Conservation (phyloP, 2,329 filamentous ascomycete genomes). For the Tolypocladium cylindrosporum region DNA sequence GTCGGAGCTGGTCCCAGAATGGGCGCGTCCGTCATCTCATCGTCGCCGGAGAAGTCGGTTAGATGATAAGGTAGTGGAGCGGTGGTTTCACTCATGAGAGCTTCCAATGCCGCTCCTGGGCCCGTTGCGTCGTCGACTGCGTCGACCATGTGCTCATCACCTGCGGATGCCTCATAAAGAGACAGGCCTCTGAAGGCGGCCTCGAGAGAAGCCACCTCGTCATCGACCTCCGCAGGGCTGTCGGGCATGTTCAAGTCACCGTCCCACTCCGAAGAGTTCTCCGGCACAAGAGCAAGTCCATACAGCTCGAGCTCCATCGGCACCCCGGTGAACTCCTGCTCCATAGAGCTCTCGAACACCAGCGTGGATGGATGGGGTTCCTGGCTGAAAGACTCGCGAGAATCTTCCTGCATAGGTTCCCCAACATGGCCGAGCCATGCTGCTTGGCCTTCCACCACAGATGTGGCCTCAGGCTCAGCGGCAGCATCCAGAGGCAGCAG, state of each 20-base stretch:
- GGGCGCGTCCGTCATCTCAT: not conserved
- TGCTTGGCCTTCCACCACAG: not conserved
- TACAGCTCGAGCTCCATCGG: not conserved
- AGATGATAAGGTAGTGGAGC: not conserved
- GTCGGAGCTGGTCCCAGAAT: not conserved
- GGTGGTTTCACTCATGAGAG: not conserved
- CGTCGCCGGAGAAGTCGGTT: not conserved
- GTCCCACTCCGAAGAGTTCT: not conserved
- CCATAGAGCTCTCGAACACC: conserved; percentile 1
- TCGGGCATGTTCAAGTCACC: not conserved
- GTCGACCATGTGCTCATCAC: not conserved
- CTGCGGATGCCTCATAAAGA: not conserved
- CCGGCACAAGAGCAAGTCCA: not conserved
- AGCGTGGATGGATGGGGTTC: not conserved
- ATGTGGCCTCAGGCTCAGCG: not conserved
- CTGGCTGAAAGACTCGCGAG: not conserved
- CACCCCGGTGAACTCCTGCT: not conserved
- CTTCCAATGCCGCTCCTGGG: not conserved
- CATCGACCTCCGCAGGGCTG: not conserved
- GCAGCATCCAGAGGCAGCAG: not conserved
- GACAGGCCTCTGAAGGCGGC: not conserved
- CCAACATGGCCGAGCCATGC: not conserved
- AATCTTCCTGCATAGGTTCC: not conserved
- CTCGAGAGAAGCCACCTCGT: not conserved
- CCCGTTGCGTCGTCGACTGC: not conserved